These are phyloP conservation scores for Cryptococcus sp. DNA, from an alignment of 1,284 basidiomycete species.

Conservation along the genomic window DNA sequence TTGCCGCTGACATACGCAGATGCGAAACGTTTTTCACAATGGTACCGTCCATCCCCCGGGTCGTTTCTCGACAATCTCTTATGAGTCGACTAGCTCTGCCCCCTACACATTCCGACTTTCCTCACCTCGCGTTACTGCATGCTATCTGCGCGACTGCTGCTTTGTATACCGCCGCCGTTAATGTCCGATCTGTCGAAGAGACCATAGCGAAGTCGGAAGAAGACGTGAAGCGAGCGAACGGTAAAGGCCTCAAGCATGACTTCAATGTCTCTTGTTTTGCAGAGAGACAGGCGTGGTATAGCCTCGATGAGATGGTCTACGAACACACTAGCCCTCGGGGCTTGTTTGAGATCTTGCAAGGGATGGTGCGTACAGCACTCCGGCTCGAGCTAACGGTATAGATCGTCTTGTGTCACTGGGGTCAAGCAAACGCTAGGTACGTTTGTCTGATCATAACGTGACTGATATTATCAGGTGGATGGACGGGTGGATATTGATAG, in stretches of 20 bases:
- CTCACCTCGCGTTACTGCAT: slow-evolving; percentile 52
- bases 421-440: slow-evolving; percentile 27
- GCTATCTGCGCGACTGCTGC: slow-evolving; percentile 52
- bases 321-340: slow-evolving; percentile 21
- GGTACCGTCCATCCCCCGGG: slow-evolving; percentile 43
- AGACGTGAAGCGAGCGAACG: slow-evolving; percentile 11
- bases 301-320: slow-evolving; percentile 21
- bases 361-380: slow-evolving; percentile 17
- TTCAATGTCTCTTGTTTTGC: slow-evolving; percentile 28
- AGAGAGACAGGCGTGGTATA: slow-evolving; percentile 32
- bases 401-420: slow-evolving; percentile 27
- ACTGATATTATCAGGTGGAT: slow-evolving; percentile 31
- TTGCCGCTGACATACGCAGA: slow-evolving; percentile 18
- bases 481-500: slow-evolving; percentile 40
- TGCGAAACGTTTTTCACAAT: slow-evolving; percentile 48
- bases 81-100: slow-evolving; percentile 50
- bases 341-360: slow-evolving; percentile 37
- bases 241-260: slow-evolving; percentile 20
- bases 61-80: slow-evolving; percentile 48
- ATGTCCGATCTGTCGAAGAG: slow-evolving; percentile 24
- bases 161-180: slow-evolving; percentile 42
- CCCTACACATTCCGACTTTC: slow-evolving; percentile 51
- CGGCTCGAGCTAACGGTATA: neutral
- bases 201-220: slow-evolving; percentile 16
- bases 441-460: slow-evolving; percentile 7